Conservation (phyloP, 2,329 filamentous ascomycete species). For the Didymella glomerata region DNA sequence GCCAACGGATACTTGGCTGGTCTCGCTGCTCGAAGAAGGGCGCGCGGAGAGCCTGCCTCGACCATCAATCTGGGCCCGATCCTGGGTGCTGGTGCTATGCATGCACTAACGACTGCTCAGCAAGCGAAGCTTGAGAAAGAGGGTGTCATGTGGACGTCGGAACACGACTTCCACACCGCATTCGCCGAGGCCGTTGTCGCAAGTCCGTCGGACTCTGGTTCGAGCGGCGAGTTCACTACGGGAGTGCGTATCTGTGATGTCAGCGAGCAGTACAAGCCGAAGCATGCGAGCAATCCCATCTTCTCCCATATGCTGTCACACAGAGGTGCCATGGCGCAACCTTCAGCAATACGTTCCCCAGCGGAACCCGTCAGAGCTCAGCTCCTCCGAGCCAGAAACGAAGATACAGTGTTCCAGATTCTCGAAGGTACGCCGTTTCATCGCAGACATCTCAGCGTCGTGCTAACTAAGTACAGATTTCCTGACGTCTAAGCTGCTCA, state of each 20-base stretch:
- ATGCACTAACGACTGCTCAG: neutral
- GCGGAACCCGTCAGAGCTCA: neutral
- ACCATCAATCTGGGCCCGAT: slow-evolving; percentile 48
- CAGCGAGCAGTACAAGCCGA: neutral
- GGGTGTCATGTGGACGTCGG: slow-evolving; percentile 19
- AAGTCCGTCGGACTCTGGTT: neutral
- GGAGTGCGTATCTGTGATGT: slow-evolving; percentile 6
- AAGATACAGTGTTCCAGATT: neutral
- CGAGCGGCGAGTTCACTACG: slow-evolving; percentile 5
- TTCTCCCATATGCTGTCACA: slow-evolving; percentile 10
- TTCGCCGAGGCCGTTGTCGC: slow-evolving; percentile 26
- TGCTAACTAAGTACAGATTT: neutral
- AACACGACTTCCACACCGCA: slow-evolving; percentile 26
- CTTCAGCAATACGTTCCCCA: too few species aligned
- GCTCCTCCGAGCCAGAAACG: neutral
- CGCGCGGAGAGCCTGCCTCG: slow-evolving; percentile 52
- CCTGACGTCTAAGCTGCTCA: neutral
- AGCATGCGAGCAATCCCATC: neutral
- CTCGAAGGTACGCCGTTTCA: neutral
- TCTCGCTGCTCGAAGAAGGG: slow-evolving; percentile 50
- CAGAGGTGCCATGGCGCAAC: neutral
- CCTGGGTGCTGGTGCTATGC: slow-evolving; percentile 50
- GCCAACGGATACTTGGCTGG: slow-evolving; percentile 52
- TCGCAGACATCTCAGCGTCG: too few species aligned
- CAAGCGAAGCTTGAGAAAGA: slow-evolving; percentile 35